Evolutionary conservation across 1,284 basidiomycete species (phyloP).

Genomic region (Trametes hirsuta): DNA sequence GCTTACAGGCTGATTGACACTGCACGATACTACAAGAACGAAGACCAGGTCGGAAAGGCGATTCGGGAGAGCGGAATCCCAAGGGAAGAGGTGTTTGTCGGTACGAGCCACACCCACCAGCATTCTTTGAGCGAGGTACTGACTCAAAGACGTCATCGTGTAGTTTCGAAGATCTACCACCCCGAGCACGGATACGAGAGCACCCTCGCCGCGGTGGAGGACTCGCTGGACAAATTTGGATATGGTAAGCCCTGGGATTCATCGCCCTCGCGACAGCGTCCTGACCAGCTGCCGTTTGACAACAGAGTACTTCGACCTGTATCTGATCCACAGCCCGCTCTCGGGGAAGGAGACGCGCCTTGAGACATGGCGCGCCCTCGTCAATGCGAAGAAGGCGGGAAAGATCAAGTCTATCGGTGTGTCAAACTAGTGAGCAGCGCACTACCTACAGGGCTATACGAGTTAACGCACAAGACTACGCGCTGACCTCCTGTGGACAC

Average conservation of each 20-base stretch:
- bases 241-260: conserved; percentile 17
- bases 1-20: conserved; percentile 62
- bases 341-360: conserved; percentile 47
- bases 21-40: conserved; percentile 77
- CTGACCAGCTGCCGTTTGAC: too few species aligned
- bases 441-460: background rate
- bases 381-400: conserved; percentile 50
- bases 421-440: conserved; percentile 55
- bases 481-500: background rate
- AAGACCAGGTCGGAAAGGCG: conserved; percentile 62
- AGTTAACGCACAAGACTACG: background rate
- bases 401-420: conserved; percentile 62
- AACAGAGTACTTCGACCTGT: conserved; percentile 59
- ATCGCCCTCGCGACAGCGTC: too few species aligned
- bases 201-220: conserved; percentile 22
- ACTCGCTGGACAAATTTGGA: conserved; percentile 25
- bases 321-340: conserved; percentile 60
- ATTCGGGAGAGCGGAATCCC: conserved; percentile 54
- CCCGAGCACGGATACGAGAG: conserved; percentile 26
- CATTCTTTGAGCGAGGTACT: background rate
- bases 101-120: conserved; percentile 41
- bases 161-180: conserved; percentile 21
- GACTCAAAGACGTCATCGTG: conserved; percentile 3
- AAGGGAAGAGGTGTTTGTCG: conserved; percentile 67
- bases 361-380: conserved; percentile 47